A percentile compares a stretch with the other conserved stretches of the same genome.
phyloP scores from a whole-genome alignment of 148 eudicot genomes.

The Rhododendron ferrugineum region DNA sequence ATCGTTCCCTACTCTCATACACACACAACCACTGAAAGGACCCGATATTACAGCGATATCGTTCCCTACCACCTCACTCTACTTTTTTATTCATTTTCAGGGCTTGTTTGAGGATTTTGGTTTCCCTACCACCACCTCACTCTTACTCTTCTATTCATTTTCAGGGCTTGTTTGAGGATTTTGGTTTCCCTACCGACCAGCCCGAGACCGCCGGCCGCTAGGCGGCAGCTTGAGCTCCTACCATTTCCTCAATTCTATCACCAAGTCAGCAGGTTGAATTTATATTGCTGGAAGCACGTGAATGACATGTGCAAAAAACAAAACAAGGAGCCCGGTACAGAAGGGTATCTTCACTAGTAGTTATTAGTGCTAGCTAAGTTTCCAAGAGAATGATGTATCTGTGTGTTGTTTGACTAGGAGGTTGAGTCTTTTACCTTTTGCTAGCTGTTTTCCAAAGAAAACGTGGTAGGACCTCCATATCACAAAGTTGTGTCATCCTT shows the following conservation, averaged over 20 bases:
- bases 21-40: not conserved
- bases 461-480: slow-evolving; percentile 16
- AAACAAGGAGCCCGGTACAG: slow-evolving; percentile 13
- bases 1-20: not conserved
- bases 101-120: slow-evolving; percentile 61
- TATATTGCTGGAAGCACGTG: not conserved
- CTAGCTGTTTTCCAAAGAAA: slow-evolving; percentile 15
- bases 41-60: not conserved
- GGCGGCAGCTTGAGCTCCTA: not conserved
- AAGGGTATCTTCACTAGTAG: slow-evolving; percentile 13
- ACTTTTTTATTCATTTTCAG: slow-evolving; percentile 28
- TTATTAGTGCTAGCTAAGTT: slow-evolving; percentile 10
- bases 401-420: slow-evolving; percentile 31
- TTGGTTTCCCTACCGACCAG: slow-evolving; percentile 43
- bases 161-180: slow-evolving; percentile 63
- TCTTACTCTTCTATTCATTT: not conserved
- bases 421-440: slow-evolving; percentile 24
- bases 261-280: not conserved
- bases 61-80: not conserved
- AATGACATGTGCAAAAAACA: not conserved
- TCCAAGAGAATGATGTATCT: slow-evolving; percentile 25
- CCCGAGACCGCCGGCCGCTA: slow-evolving; percentile 16
- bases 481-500: slow-evolving; percentile 8
- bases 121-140: slow-evolving; percentile 27
- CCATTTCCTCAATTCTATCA: not conserved